Conservation (phyloP, 129 eudicot species). For the Chrysanthemum seticuspe region DNA sequence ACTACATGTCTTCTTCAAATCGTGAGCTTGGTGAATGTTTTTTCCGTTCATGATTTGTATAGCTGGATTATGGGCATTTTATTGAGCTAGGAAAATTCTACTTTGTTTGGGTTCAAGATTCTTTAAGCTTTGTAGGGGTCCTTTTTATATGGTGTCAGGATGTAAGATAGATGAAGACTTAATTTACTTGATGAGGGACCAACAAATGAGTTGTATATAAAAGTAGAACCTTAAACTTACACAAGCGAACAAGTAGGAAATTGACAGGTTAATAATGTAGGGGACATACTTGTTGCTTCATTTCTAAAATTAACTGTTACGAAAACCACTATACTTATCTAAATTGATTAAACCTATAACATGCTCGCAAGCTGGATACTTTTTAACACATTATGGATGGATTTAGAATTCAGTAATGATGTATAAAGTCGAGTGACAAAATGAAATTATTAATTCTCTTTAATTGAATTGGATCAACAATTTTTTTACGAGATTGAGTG, state of each 20-base stretch:
- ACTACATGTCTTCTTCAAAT: not conserved
- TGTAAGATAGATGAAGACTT: not conserved
- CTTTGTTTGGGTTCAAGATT: not conserved
- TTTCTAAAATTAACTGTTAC: not conserved
- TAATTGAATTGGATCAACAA: slow-evolving; percentile 3
- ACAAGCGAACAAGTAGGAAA: not conserved
- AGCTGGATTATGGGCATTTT: slow-evolving; percentile 1
- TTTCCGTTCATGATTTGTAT: not conserved
- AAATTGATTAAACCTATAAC: not conserved
- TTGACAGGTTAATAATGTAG: not conserved
- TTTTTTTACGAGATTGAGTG: not conserved
- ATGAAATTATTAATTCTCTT: not conserved
- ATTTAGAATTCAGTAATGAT: not conserved
- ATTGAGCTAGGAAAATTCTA: not conserved
- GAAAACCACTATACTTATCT: not conserved
- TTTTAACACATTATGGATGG: not conserved
- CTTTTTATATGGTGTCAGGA: not conserved
- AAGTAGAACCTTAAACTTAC: not conserved
- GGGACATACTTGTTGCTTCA: not conserved
- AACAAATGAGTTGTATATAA: not conserved
- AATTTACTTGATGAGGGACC: not conserved
- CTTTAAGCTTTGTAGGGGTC: slow-evolving; percentile 7
- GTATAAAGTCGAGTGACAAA: not conserved
- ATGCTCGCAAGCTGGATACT: not conserved
- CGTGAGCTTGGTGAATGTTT: not conserved